Evolutionary conservation across 371 early-diverging fungal species (phyloP), one percentile per base, ranked within the genome.

Genomic region (Mucor sp.): DNA sequence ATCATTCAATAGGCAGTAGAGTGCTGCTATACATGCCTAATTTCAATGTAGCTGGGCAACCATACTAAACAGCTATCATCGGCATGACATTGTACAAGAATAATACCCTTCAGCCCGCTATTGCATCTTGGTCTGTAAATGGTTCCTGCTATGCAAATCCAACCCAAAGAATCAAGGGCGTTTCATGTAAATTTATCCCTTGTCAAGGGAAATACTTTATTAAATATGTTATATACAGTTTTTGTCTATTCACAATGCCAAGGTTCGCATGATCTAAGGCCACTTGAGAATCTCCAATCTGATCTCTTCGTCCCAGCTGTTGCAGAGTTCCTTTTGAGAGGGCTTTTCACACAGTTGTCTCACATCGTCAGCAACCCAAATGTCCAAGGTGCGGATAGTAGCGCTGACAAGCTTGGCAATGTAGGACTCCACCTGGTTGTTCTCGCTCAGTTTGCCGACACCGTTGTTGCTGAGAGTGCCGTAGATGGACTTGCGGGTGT

Each of bases 271-370:
- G 32, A 8, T 77, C 74, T 71, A 84, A 73, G 84, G 84, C 80
- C 80, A 84, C 55, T 66, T 73, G 35, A 84, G 68, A 59, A 84
- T 84, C 28, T 78, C 74, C 23, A 56, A 59, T 32, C 71, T 81
- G 60, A 84, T 81, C 32, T 72, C 70, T 47, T 78, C 70, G 48
- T 79, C 79, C 80, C 80, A 84, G 21, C 75, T 69, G 58, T 77
- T 70, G 69, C 84, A 84, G 11, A 74, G 66, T n/a, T 77, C 72
- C 9, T 75, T 57, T 37, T 78, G 74, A 19, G 74, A 75, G 14
- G 70, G 59, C 1, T 71, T 69, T n/a, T 69, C 65, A 68, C 84
- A 84, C 14, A 84, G 53, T n/a, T 72, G 60, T 41, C 59, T 66
- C 1, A 84, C 76, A 60, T 79, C 80, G 6, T 67, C 62, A 19